Evolutionary conservation across 2,329 filamentous ascomycete species (phyloP).

Genomic region (Beauveria rudraprayagi): DNA sequence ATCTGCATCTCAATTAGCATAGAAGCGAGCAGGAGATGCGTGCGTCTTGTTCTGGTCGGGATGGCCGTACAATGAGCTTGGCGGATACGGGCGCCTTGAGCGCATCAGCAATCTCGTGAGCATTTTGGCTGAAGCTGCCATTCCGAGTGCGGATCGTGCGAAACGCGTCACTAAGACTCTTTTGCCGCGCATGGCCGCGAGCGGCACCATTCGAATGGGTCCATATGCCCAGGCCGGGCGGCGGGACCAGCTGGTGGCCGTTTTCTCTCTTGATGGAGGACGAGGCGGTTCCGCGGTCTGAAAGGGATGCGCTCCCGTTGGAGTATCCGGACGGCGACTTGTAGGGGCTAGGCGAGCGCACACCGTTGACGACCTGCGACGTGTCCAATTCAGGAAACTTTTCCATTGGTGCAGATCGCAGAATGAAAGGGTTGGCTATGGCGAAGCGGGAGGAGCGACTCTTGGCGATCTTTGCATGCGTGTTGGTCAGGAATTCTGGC

Average conservation of each 20-base stretch:
- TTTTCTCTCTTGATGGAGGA: constrained; percentile 21
- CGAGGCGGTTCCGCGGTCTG: constrained; percentile 22
- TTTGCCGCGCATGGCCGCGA: constrained; percentile 61
- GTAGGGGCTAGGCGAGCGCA: constrained; percentile 21
- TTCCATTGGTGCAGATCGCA: constrained; percentile 32
- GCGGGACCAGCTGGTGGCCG: constrained; percentile 8
- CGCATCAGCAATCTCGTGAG: constrained; percentile 85
- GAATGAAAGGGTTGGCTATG: background rate
- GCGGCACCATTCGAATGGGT: constrained; percentile 16
- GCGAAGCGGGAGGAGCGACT: background rate
- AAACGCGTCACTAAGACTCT: constrained; percentile 85
- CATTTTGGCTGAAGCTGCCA: constrained; percentile 84
- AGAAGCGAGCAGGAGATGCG: constrained; percentile 5
- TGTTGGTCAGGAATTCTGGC: background rate
- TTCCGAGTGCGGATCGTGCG: constrained; percentile 71
- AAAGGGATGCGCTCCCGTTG: constrained; percentile 21
- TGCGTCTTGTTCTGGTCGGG: background rate
- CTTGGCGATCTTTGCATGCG: background rate
- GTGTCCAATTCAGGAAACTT: constrained; percentile 50
- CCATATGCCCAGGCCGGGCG: constrained; percentile 18
- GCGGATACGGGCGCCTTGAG: constrained; percentile 84
- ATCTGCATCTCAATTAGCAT: constrained; percentile 40
- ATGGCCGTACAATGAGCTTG: constrained; percentile 64
- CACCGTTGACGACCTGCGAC: constrained; percentile 21
- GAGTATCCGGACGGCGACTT: constrained; percentile 20